A percentile compares a stretch with the other conserved stretches of the same genome.
These are phyloP conservation scores for Ampelocalamus luodianensis DNA, from an alignment of 176 grass and related monocot genomes.

Conservation along the genomic window DNA sequence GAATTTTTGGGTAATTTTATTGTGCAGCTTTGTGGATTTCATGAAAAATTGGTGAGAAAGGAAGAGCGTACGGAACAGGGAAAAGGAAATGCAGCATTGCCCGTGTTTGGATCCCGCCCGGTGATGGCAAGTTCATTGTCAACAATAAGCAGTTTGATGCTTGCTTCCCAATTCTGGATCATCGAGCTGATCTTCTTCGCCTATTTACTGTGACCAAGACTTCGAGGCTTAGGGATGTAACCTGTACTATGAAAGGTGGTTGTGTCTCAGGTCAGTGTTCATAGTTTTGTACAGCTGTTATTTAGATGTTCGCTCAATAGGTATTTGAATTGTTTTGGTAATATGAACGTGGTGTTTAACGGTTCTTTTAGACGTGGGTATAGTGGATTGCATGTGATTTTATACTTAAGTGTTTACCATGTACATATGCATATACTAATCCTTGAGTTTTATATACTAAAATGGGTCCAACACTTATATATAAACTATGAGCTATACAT, in stretches of 20 bases:
- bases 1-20: too few species aligned
- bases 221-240: conserved; percentile 71
- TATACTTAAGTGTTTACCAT: neutral
- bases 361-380: neutral
- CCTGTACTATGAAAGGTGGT: conserved; percentile 88
- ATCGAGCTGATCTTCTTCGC: conserved; percentile 85
- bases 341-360: conserved; percentile 5
- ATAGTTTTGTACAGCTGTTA: neutral
- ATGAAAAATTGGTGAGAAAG: conserved; percentile 72
- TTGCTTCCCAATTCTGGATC: conserved; percentile 91
- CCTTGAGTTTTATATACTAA: conserved; percentile 30
- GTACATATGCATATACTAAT: neutral
- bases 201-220: conserved; percentile 86
- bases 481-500: too few species aligned
- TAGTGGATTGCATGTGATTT: neutral
- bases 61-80: conserved; percentile 92
- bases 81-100: conserved; percentile 93
- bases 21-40: too few species aligned
- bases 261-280: conserved; percentile 81
- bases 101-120: conserved; percentile 81
- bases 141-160: conserved; percentile 91
- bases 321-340: neutral
- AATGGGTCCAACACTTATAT: neutral
- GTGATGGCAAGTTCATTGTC: conserved; percentile 84
- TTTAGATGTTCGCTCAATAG: neutral